phyloP scores from a whole-genome alignment of 371 early-diverging fungal genomes.

The Mortierella sp. region DNA sequence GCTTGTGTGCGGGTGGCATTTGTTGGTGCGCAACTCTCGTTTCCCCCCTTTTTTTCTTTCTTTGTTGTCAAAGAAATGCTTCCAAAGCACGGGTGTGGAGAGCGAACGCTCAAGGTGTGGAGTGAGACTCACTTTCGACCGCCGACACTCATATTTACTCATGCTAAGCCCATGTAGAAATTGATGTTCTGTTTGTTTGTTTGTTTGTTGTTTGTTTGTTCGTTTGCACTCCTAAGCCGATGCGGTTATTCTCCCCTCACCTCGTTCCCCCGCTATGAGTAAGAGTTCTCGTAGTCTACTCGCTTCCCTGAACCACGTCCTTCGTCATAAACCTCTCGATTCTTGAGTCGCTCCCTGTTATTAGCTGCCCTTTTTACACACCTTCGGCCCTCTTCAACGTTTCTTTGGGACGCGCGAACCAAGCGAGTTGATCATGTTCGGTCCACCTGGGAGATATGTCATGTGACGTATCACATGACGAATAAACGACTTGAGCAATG shows the following conservation, averaged over 20 bases:
- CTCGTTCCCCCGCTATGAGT: no score
- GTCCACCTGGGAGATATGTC: background rate
- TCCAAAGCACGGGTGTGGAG: conserved; percentile 4
- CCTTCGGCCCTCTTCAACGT: background rate
- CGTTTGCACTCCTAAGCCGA: background rate
- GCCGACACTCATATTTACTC: background rate
- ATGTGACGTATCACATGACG: background rate
- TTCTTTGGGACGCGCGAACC: background rate
- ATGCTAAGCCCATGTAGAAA: conserved; percentile 2
- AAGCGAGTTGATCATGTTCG: background rate
- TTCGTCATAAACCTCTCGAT: background rate
- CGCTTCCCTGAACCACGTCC: background rate
- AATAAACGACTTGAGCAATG: background rate
- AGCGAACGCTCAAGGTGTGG: background rate
- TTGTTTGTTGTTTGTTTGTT: background rate
- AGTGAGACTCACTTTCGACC: background rate
- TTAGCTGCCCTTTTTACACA: background rate
- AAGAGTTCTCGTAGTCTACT: background rate
- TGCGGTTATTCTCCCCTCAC: background rate
- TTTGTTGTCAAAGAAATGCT: background rate
- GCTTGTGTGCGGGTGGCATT: background rate
- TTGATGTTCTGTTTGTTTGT: background rate
- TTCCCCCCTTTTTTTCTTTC: background rate
- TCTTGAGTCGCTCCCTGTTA: background rate
- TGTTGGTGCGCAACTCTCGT: background rate